These are phyloP conservation scores for Tricholoma bakamatsutake DNA, from an alignment of 768 basidiomycete species.

Conservation along the genomic window DNA sequence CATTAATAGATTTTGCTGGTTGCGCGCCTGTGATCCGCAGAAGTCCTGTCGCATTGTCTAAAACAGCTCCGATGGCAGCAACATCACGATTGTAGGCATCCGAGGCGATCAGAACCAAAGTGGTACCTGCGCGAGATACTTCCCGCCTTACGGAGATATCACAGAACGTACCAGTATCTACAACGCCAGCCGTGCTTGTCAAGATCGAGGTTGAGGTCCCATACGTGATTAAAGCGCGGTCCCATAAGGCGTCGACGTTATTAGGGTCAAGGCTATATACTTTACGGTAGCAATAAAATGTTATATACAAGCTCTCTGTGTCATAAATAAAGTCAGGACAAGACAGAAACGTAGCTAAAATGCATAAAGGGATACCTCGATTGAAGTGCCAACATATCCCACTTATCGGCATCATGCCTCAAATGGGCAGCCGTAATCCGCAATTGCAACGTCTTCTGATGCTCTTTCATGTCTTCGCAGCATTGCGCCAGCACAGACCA, in stretches of 20 bases:
- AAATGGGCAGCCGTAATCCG: conserved; percentile 91
- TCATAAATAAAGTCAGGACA: not conserved
- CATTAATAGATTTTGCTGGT: conserved; percentile 47
- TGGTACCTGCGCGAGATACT: conserved; percentile 31
- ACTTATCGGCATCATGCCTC: conserved; percentile 76
- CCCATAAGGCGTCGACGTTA: conserved; percentile 86
- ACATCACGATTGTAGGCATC: conserved; percentile 40
- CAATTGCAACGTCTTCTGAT: conserved; percentile 70
- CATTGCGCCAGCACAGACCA: conserved; percentile 89
- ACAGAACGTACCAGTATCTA: conserved; percentile 42
- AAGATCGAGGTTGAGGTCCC: conserved; percentile 40
- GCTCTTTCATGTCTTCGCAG: conserved; percentile 66
- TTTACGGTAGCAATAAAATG: conserved; percentile 88
- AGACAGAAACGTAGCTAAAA: not conserved
- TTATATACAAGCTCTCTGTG: conserved; percentile 60
- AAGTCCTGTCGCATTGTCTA: conserved; percentile 38
- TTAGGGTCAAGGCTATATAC: conserved; percentile 70
- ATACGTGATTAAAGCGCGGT: conserved; percentile 63
- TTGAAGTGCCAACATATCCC: conserved; percentile 74
- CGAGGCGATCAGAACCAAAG: conserved; percentile 42
- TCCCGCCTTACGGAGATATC: not conserved
- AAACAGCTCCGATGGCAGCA: conserved; percentile 38
- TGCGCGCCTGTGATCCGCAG: conserved; percentile 46
- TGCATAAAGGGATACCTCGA: conserved; percentile 46
- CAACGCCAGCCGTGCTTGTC: conserved; percentile 44